Evolutionary conservation across 106 monocot species (phyloP).

Genomic region (Allium fistulosum): DNA sequence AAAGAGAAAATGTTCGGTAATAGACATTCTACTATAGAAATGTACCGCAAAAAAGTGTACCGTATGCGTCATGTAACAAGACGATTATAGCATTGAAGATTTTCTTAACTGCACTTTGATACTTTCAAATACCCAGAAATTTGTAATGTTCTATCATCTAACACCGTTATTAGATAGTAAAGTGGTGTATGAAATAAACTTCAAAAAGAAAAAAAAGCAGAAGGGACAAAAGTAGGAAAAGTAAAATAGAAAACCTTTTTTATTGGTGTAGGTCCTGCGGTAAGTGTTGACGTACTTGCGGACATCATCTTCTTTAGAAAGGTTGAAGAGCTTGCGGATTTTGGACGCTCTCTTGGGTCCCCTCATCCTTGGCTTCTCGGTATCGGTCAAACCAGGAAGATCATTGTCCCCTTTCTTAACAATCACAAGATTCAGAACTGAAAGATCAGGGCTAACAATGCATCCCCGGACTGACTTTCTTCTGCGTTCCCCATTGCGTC

Average conservation of each 20-base stretch:
- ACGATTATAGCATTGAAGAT: no score
- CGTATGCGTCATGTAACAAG: no score
- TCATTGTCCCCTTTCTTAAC: slow-evolving; percentile 30
- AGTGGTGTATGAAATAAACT: no score
- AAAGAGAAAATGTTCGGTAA: no score
- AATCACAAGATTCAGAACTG: slow-evolving; percentile 25
- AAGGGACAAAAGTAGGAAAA: no score
- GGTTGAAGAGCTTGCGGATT: slow-evolving; percentile 29
- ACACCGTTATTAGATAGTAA: no score
- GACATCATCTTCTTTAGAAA: slow-evolving; percentile 27
- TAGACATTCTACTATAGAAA: no score
- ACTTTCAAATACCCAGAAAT: no score
- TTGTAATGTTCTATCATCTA: no score
- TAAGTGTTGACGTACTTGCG: slow-evolving; percentile 30
- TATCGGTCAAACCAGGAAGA: slow-evolving; percentile 24
- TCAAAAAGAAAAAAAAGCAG: no score
- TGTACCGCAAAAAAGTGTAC: no score
- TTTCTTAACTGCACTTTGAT: no score
- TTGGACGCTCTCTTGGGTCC: slow-evolving; percentile 30
- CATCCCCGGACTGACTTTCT: slow-evolving; percentile 28
- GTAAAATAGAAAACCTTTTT: slow-evolving; percentile 5
- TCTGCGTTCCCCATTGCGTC: slow-evolving; percentile 27
- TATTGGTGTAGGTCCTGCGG: slow-evolving; percentile 16
- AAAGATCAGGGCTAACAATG: slow-evolving; percentile 26
- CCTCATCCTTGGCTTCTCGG: slow-evolving; percentile 28